Conservation (phyloP, 108 stramenopile genomes). For the Cyclostephanos tholiformis region DNA sequence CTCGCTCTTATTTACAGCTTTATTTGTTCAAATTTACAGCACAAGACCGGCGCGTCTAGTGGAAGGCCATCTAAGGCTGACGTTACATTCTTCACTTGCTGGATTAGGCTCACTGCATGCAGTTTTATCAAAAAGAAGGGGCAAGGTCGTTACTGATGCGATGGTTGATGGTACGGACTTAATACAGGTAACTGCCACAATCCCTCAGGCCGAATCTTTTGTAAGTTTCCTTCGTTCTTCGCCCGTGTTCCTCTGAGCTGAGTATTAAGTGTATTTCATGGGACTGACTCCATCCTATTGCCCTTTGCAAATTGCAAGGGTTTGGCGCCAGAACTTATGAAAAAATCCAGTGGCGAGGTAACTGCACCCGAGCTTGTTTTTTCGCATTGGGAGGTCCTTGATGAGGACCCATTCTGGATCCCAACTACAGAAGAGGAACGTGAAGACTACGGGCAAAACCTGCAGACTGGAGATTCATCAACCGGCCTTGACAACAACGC, state of each 20-base stretch:
- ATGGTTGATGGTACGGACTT: constrained; percentile 94
- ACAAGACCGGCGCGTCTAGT: constrained; percentile 79
- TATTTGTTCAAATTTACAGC: constrained; percentile 16
- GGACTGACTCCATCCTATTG: neutral
- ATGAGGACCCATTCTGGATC: constrained; percentile 94
- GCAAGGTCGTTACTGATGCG: constrained; percentile 82
- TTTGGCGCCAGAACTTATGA: constrained; percentile 79
- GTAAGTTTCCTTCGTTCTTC: constrained; percentile 10
- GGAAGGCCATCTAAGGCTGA: constrained; percentile 80
- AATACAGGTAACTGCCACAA: constrained; percentile 71
- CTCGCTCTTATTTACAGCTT: neutral
- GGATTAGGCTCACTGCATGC: constrained; percentile 82
- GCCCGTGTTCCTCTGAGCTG: neutral
- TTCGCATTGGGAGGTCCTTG: constrained; percentile 81
- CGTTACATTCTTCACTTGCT: constrained; percentile 80
- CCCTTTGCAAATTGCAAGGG: constrained; percentile 24
- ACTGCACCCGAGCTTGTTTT: constrained; percentile 90
- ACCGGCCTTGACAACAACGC: constrained; percentile 88
- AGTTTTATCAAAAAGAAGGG: constrained; percentile 83
- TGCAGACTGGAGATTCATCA: constrained; percentile 73
- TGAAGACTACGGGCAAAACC: constrained; percentile 89
- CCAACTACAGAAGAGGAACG: constrained; percentile 89
- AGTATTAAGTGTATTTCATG: neutral
- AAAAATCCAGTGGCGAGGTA: constrained; percentile 86
- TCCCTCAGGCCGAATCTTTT: constrained; percentile 90